Base-by-base conservation (phyloP, 441 rosid species). In the Sinapis alba region DNA sequence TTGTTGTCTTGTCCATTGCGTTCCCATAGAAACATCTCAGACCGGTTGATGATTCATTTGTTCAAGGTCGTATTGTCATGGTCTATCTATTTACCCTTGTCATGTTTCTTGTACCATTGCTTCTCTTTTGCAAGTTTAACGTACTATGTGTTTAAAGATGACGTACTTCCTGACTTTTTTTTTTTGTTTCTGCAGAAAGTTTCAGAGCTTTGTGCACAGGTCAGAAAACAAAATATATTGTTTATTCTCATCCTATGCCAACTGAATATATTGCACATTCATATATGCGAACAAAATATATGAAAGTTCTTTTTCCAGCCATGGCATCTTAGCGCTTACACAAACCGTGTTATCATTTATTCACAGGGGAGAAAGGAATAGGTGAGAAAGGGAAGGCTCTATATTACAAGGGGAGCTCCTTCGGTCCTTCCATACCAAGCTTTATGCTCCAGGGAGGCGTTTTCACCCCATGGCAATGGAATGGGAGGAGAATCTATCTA, bases 381-480 rank as follows among this genome's bases (percentile, higher is more conserved):
- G 97, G 98, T 47, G 85, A 87, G 81, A 87, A 84, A 63, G 97
- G 97, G 65, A 92, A 90, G 77, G 90, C 89, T 53, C 97, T 92
- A 28, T 91, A 92, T 71, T 94, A 80, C 85, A 92, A 89, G 84
- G 95, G 91, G 24, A 90, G 95, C 67, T 7, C 76, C 12, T 92
- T 94, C 79, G n/a, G n/a, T n/a, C n/a, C n/a, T n/a, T n/a, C n/a
- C 79, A 92, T 94, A 70, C 97, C 98, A 23, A 86, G 84, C 87
- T 92, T 94, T 73, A 94, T 94, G 98, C 72, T 90, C 41, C 97
- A 92, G 67, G 96, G 97, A 36, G 96, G 98, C 54, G 97, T 90
- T 60, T 92, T 94, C 16, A 94, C 96, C 96, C 1, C 85, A 63
- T 51, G 97, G 97, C 3, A 92, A 90, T 69, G 98, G 98, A 60